A percentile compares a stretch with the other conserved stretches of the same genome.
Conservation (phyloP, 768 basidiomycete species). For the Lentinula sp. region DNA sequence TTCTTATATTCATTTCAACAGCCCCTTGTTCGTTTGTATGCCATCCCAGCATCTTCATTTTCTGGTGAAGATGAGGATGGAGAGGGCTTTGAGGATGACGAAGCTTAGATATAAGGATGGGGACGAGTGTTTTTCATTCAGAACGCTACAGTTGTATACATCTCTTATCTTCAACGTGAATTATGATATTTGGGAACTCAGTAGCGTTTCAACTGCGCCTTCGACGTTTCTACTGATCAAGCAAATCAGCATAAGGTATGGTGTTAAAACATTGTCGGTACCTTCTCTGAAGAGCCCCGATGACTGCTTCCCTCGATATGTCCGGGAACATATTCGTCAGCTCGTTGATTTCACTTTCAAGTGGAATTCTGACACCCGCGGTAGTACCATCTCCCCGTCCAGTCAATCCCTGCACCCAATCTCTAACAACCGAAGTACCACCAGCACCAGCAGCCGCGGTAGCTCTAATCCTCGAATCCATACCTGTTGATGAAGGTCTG, state of each 20-base stretch:
- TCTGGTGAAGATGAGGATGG: slow-evolving; percentile 73
- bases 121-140: neutral
- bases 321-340: slow-evolving; percentile 82
- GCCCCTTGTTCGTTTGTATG: slow-evolving; percentile 92
- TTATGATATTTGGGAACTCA: slow-evolving; percentile 40
- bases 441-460: slow-evolving; percentile 15
- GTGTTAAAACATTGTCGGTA: slow-evolving; percentile 24
- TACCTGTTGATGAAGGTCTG: slow-evolving; percentile 18
- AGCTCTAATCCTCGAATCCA: slow-evolving; percentile 16
- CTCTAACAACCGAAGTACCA: slow-evolving; percentile 53
- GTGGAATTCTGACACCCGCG: slow-evolving; percentile 61
- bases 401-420: slow-evolving; percentile 78
- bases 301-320: slow-evolving; percentile 61
- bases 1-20: slow-evolving; percentile 26
- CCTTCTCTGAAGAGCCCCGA: slow-evolving; percentile 80
- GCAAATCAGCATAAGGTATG: neutral
- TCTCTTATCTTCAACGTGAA: neutral
- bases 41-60: slow-evolving; percentile 86
- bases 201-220: slow-evolving; percentile 73
- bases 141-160: neutral
- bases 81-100: slow-evolving; percentile 29
- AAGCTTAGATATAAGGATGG: neutral
- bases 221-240: slow-evolving; percentile 64
- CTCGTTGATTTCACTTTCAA: slow-evolving; percentile 70
- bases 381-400: slow-evolving; percentile 50